Conservation (phyloP, 306 rosid species). For the Geum urbanum region DNA sequence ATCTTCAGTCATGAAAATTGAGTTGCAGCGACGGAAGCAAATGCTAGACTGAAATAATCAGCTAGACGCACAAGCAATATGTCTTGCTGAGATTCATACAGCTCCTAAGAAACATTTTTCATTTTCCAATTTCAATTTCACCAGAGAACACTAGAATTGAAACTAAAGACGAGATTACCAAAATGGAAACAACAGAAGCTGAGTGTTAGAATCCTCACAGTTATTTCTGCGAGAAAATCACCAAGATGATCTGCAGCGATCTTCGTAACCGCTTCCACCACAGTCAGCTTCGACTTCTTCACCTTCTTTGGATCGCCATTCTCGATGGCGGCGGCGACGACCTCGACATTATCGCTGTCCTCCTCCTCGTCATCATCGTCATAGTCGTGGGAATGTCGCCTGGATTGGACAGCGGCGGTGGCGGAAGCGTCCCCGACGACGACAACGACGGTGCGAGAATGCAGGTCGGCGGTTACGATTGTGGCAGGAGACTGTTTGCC, state of each 20-base stretch:
- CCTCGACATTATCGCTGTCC: conserved; percentile 31
- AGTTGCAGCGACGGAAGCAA: conserved; percentile 50
- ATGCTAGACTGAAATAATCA: conserved; percentile 69
- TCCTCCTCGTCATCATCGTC: too few species aligned
- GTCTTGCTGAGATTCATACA: conserved; percentile 52
- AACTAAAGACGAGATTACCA: too few species aligned
- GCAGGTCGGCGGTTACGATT: conserved; percentile 36
- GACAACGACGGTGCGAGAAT: conserved; percentile 27
- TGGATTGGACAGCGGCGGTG: conserved; percentile 48
- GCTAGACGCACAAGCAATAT: conserved; percentile 65
- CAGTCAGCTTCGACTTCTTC: conserved; percentile 53
- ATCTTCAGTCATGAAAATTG: conserved; percentile 78
- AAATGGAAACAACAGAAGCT: too few species aligned
- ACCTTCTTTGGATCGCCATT: conserved; percentile 38
- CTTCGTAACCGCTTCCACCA: conserved; percentile 54
- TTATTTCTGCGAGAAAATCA: conserved; percentile 52
- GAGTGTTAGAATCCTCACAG: conserved; percentile 52
- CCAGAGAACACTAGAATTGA: background rate
- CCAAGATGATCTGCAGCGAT: conserved; percentile 46
- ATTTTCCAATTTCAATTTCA: background rate
- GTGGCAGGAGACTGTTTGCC: conserved; percentile 58
- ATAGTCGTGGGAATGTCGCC: conserved; percentile 37
- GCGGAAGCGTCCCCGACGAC: conserved; percentile 47
- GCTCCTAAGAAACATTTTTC: background rate
- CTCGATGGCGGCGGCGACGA: conserved; percentile 9